Base-by-base conservation (phyloP, 768 basidiomycete genomes). In the Tephrocybe sp. region DNA sequence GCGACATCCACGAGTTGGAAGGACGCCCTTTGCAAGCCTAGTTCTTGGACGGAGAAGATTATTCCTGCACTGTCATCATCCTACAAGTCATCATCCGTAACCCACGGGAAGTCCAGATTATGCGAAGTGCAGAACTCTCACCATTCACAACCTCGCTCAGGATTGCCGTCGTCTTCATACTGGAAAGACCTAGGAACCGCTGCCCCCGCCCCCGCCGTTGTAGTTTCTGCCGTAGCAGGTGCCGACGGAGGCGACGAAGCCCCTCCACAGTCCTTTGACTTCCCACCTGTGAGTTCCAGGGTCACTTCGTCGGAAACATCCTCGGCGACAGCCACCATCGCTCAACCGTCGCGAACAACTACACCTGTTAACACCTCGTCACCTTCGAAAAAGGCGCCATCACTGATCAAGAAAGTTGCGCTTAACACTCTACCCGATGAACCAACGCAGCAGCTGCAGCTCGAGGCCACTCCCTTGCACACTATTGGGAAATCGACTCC, bases 161-260 rank as follows among this genome's bases (percentile, higher is more conserved):
- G 73, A 20, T 41, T 70, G 4, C 65, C 72, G 7, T 62, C 66
- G 4, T 63, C 73, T 9, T 66, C 67, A 17, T 73, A 72, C 49
- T 80, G 80, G 78, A 76, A 80, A 59, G 77, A 79, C 60, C 78
- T 75, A 14, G 78, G 80, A 24, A 65, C 73, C 20, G 71, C 73
- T n/a, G 72, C 78, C 8, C 80, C 72, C 21, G 80, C 80, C 0
- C 80, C 80, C 40, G 79, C 78, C 1, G 72, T 82, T 14, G 68
- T 82, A 42, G 77, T 82, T 6, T 78, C 77, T 38, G 74, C 77
- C 21, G 72, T 76, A 26, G 78, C 74, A 9, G 66, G 70, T 25
- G 73, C 77, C 17, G 75, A 71, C 58, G 73, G 73, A 20, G 71
- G 69, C 20, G 71, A 74, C 54, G 65, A 54, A 23, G n/a, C n/a